These are phyloP conservation scores for Acacia crassicarpa DNA, from an alignment of 306 rosid genomes.

Conservation along the genomic window DNA sequence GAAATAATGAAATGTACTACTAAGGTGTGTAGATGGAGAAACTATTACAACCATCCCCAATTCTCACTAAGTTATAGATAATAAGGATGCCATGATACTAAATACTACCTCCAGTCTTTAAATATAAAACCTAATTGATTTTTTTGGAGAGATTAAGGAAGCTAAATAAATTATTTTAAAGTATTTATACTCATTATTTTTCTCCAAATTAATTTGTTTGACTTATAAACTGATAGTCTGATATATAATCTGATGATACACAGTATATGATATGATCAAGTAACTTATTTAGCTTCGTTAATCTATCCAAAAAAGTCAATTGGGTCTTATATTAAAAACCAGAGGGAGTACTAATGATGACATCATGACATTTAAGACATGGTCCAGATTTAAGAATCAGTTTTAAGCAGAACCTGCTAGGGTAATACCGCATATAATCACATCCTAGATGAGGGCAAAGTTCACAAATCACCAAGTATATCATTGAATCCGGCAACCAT, in stretches of 20 bases:
- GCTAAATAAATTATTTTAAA: too few species aligned
- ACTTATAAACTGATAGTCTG: too few species aligned
- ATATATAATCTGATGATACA: too few species aligned
- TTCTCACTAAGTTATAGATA: neutral
- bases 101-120: neutral
- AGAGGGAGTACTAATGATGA: neutral
- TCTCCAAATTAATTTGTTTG: too few species aligned
- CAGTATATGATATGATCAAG: too few species aligned
- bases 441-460: neutral
- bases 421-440: neutral
- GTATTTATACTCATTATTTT: too few species aligned
- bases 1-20: neutral
- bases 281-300: too few species aligned
- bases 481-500: neutral
- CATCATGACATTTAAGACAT: neutral
- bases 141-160: too few species aligned
- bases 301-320: too few species aligned
- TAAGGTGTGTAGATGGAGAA: neutral
- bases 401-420: constrained; percentile 3
- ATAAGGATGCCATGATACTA: neutral
- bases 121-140: too few species aligned
- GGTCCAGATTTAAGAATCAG: neutral
- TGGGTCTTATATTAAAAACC: too few species aligned
- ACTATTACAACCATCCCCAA: neutral
- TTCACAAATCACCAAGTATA: neutral